Evolutionary conservation across 495 filamentous ascomycete genomes (phyloP).

Genomic region (Lindgomyces ingoldianus): DNA sequence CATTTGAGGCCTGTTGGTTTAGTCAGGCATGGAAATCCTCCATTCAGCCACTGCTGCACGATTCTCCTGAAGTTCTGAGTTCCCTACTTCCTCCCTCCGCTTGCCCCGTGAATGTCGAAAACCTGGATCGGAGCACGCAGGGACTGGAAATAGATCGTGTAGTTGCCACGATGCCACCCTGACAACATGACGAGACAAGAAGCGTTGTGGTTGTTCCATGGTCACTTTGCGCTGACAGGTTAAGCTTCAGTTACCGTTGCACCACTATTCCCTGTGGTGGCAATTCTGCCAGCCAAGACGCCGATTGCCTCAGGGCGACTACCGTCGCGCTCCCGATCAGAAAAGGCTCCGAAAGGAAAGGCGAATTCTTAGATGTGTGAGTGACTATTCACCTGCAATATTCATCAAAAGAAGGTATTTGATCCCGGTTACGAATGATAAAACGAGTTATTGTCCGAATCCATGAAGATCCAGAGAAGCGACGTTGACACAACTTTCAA

Average conservation of each 20-base stretch:
- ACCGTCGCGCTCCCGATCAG: neutral
- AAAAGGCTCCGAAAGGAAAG: neutral
- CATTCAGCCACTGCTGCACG: neutral
- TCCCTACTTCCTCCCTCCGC: neutral
- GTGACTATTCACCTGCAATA: too few relatives aligned
- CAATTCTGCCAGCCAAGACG: neutral
- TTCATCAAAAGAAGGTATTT: too few relatives aligned
- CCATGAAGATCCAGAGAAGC: neutral
- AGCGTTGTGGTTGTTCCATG: neutral
- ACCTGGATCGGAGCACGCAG: neutral
- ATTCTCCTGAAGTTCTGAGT: neutral
- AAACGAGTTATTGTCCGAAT: neutral
- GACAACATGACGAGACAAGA: neutral
- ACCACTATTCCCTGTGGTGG: neutral
- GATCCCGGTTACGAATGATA: too few relatives aligned
- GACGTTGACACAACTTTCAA: neutral
- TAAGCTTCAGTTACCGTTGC: neutral
- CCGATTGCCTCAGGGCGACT: neutral
- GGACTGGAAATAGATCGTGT: neutral
- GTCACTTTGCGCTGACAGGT: neutral
- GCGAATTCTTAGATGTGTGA: too few relatives aligned
- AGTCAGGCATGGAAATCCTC: neutral
- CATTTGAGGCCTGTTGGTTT: neutral
- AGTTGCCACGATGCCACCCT: too few relatives aligned
- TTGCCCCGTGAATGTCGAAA: neutral